Conservation (phyloP, 1,284 basidiomycete genomes). For the Ustilago trichophora region DNA sequence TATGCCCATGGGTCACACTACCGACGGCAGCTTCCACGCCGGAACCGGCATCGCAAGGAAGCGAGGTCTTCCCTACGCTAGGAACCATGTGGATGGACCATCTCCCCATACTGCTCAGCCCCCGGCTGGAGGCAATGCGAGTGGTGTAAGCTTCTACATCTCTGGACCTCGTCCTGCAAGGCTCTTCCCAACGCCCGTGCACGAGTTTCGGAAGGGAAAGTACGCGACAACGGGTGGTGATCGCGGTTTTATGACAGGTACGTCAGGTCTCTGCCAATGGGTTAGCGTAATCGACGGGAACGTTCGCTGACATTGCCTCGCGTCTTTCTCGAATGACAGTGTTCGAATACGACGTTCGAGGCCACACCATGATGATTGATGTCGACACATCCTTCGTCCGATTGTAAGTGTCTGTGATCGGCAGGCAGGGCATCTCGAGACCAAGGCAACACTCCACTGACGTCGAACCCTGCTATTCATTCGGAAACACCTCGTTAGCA, state of each 20-base stretch:
- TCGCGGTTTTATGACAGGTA: conserved; percentile 43
- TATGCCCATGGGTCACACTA: not conserved
- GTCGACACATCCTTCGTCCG: conserved; percentile 46
- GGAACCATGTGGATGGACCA: conserved; percentile 1
- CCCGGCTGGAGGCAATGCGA: not conserved
- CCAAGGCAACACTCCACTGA: too few species aligned
- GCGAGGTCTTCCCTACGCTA: conserved; percentile 21
- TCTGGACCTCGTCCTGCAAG: conserved; percentile 24
- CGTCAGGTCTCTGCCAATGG: not conserved
- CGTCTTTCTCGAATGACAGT: conserved; percentile 10
- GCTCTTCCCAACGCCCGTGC: conserved; percentile 24
- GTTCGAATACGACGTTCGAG: conserved; percentile 45
- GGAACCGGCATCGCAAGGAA: conserved; percentile 10
- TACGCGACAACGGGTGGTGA: conserved; percentile 44
- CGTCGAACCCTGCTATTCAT: too few species aligned
- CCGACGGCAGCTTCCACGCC: conserved; percentile 1
- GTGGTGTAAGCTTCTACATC: conserved; percentile 22
- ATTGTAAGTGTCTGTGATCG: conserved; percentile 49
- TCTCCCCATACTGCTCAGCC: not conserved
- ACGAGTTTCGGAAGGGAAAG: conserved; percentile 38
- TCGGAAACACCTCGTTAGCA: too few species aligned
- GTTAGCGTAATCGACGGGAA: too few species aligned
- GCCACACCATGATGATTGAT: conserved; percentile 52
- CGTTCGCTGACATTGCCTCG: too few species aligned
- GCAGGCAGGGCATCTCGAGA: too few species aligned